Evolutionary conservation across 352 stramenopile genomes (phyloP).

Genomic region (Peronospora destructor): DNA sequence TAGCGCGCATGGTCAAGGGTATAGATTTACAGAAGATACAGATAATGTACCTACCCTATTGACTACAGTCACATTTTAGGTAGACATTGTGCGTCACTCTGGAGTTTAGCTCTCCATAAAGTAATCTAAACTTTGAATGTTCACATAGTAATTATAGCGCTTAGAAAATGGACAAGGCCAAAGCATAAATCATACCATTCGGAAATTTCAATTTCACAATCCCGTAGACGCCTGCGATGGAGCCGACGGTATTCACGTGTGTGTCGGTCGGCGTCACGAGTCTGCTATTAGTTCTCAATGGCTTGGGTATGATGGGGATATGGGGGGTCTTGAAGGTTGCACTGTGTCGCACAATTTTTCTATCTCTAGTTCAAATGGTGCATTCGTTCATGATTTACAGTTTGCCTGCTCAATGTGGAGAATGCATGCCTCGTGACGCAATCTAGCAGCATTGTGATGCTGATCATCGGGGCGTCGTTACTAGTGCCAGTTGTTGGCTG

Average conservation of each 20-base stretch:
- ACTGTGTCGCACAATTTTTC: no score
- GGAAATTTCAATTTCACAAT: no score
- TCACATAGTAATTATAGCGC: no score
- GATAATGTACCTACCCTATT: background rate
- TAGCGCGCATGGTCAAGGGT: slow-evolving; percentile 2
- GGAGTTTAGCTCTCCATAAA: no score
- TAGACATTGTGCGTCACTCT: no score
- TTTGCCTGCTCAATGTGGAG: slow-evolving; percentile 36
- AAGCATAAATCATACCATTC: slow-evolving; percentile 7
- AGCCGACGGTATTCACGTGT: slow-evolving; percentile 54
- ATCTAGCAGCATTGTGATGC: slow-evolving; percentile 55
- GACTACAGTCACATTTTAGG: background rate
- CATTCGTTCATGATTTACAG: slow-evolving; percentile 13
- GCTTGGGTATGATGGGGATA: slow-evolving; percentile 20
- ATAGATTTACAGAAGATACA: slow-evolving; percentile 4
- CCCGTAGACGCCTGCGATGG: slow-evolving; percentile 25
- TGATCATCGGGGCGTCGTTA: slow-evolving; percentile 45
- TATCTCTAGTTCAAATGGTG: background rate
- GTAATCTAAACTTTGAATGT: no score
- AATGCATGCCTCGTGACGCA: slow-evolving; percentile 32
- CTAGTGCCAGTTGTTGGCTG: slow-evolving; percentile 43
- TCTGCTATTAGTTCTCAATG: slow-evolving; percentile 37
- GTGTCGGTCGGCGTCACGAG: slow-evolving; percentile 35
- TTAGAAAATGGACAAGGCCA: no score
- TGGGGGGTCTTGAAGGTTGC: no score